Percentiles rank a stretch among this genome's conserved stretches.
Conservation (phyloP, 345 rosid species). For the Hibiscus trionum region DNA sequence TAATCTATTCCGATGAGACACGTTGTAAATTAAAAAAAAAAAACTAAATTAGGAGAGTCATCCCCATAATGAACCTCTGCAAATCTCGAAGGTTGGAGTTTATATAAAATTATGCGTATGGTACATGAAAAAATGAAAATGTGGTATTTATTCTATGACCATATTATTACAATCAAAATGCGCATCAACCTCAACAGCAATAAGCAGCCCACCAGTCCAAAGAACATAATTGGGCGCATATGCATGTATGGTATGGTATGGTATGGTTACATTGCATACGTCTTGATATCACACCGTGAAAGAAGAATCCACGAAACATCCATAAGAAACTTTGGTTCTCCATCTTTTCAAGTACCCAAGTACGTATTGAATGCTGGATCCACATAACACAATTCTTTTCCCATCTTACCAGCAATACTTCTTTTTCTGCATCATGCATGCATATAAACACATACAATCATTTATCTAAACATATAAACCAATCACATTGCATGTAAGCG, state of each 20-base stretch:
- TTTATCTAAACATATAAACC: not conserved
- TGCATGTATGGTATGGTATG: not conserved
- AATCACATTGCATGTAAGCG: not conserved
- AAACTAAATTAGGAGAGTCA: too few species aligned
- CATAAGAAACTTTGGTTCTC: not conserved
- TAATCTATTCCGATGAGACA: too few species aligned
- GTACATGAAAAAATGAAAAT: not conserved
- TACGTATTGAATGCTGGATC: not conserved
- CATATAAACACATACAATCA: not conserved
- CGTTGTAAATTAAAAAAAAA: too few species aligned
- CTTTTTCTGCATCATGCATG: not conserved
- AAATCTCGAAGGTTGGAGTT: too few species aligned
- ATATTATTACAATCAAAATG: not conserved
- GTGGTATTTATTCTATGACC: not conserved
- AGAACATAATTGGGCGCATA: not conserved
- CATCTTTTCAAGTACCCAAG: not conserved
- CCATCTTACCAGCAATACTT: constrained; percentile 8
- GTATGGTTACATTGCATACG: not conserved
- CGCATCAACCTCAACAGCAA: not conserved
- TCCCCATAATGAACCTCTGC: too few species aligned
- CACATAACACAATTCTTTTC: not conserved
- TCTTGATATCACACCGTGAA: not conserved
- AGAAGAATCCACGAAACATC: not conserved
- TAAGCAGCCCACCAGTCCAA: not conserved
- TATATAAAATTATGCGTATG: not conserved